A percentile compares a stretch with the other conserved stretches of the same genome.
phyloP scores from a whole-genome alignment of 192 early-diverging fungal genomes.

The Backusella mclennaniae region DNA sequence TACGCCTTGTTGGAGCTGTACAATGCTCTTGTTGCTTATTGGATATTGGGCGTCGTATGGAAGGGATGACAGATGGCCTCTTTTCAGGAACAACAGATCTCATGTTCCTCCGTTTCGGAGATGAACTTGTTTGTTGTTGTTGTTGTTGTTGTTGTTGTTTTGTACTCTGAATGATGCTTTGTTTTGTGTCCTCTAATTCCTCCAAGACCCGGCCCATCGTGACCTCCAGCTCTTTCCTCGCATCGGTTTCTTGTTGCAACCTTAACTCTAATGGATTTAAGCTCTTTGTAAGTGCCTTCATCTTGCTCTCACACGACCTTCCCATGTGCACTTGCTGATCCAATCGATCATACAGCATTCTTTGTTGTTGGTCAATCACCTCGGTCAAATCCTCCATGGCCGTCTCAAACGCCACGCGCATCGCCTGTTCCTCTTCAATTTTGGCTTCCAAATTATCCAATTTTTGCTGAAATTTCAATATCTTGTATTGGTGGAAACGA shows the following conservation, averaged over 20 bases:
- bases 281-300: not conserved
- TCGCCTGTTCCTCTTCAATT: constrained; percentile 10
- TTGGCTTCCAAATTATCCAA: not conserved
- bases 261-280: not conserved
- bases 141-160: not conserved
- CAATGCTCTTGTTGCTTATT: not conserved
- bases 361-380: constrained; percentile 22
- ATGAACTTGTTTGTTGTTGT: not conserved
- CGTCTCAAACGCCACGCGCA: constrained; percentile 18
- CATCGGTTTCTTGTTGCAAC: not conserved
- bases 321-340: not conserved
- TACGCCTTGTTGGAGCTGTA: not conserved
- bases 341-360: constrained; percentile 18
- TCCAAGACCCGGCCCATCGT: not conserved
- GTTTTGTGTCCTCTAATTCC: not conserved
- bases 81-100: not conserved
- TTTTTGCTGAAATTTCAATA: not conserved
- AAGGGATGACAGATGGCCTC: not conserved
- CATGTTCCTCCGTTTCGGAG: not conserved
- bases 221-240: not conserved
- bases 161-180: not conserved
- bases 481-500: not conserved
- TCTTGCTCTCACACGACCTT: not conserved
- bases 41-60: not conserved
- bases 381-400: constrained; percentile 19